Evolutionary conservation across 2,329 filamentous ascomycete species (phyloP), one percentile per base, ranked within the genome.

Genomic region (Fusarium denticulatum): DNA sequence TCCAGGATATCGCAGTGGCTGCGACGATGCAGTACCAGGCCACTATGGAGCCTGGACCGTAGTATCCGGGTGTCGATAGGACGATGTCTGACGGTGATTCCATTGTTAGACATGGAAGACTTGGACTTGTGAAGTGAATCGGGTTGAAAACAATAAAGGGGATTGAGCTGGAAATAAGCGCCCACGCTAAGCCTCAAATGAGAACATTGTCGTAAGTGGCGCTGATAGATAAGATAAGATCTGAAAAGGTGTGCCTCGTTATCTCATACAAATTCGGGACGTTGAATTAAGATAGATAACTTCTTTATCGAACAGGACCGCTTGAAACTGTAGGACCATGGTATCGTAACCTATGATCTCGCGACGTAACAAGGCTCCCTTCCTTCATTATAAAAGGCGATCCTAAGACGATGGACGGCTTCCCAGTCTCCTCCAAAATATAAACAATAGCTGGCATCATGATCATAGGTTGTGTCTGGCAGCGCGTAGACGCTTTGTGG

Each of bases 41-140:
- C 1, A 2, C 0, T 14, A 50, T 34, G 0, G 47, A 50, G 3
- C 47, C 47, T 3, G 47, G 47, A 0, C 47, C 28, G 22, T 50
- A 50, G 28, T 50, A 50, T 18, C 47, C 47, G 0, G 47, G 47
- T 3, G 30, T 34, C 7, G 47, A 50, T 11, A 34, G 47, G 16
- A 6, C 22, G 5, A 50, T 34, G 0, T 32, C 28, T 7, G 15
- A 6, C 2, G 0, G 8, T 0, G 16, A 24, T 0, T 18, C 22
- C 46, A 50, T 49, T 0, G 5, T 49, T 3, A 2, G 0, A 3
- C 0, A 13, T 13, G 7, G 3, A 49, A 30, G 10, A 7, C 3
- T 18, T 49, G 15, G 5, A 18, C 0, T 32, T n/a, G 10, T 1
- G 5, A 32, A n/a, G 22, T 32, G 28, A 30, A 9, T 6, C 5